A percentile compares a stretch with the other conserved stretches of the same genome.
These are phyloP conservation scores for Pseudogymnoascus sp. DNA, from an alignment of 2,329 filamentous ascomycete genomes.

Conservation along the genomic window DNA sequence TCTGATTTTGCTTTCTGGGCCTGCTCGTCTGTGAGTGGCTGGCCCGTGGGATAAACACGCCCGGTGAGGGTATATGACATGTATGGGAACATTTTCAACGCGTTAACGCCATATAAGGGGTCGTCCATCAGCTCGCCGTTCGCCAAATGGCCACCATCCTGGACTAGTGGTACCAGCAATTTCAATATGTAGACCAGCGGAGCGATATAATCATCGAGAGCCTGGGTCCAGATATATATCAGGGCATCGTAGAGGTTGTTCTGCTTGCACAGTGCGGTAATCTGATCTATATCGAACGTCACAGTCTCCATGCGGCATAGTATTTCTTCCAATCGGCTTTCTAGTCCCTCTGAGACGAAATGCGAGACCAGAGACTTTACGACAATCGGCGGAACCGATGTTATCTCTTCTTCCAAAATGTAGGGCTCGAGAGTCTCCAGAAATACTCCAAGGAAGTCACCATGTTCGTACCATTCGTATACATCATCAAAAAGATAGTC, in stretches of 20 bases:
- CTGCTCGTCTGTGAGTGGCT: slow-evolving; percentile 61
- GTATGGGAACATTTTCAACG: slow-evolving; percentile 89
- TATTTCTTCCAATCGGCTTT: slow-evolving; percentile 79
- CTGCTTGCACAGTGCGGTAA: slow-evolving; percentile 83
- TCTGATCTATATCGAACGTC: slow-evolving; percentile 89
- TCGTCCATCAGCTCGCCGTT: slow-evolving; percentile 48
- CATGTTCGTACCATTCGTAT: slow-evolving; percentile 83
- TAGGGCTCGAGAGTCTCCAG: slow-evolving; percentile 82
- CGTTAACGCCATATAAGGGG: slow-evolving; percentile 58
- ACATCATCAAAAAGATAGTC: slow-evolving; percentile 88
- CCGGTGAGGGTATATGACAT: slow-evolving; percentile 86
- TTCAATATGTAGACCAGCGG: slow-evolving; percentile 75
- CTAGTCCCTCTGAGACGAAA: slow-evolving; percentile 67
- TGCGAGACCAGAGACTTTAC: slow-evolving; percentile 80
- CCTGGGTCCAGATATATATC: slow-evolving; percentile 94
- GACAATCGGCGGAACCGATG: slow-evolving; percentile 67
- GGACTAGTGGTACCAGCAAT: slow-evolving; percentile 53
- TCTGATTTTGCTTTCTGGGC: slow-evolving; percentile 73
- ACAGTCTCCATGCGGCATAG: slow-evolving; percentile 86
- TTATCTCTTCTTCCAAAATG: slow-evolving; percentile 70
- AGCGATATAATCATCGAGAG: slow-evolving; percentile 79
- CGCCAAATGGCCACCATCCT: slow-evolving; percentile 42
- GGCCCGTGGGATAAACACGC: slow-evolving; percentile 81
- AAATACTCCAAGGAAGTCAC: slow-evolving; percentile 64
- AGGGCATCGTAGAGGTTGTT: slow-evolving; percentile 89